phyloP scores from a whole-genome alignment of 2,329 filamentous ascomycete genomes.

The Stagonosporopsis cucurbitacearum region DNA sequence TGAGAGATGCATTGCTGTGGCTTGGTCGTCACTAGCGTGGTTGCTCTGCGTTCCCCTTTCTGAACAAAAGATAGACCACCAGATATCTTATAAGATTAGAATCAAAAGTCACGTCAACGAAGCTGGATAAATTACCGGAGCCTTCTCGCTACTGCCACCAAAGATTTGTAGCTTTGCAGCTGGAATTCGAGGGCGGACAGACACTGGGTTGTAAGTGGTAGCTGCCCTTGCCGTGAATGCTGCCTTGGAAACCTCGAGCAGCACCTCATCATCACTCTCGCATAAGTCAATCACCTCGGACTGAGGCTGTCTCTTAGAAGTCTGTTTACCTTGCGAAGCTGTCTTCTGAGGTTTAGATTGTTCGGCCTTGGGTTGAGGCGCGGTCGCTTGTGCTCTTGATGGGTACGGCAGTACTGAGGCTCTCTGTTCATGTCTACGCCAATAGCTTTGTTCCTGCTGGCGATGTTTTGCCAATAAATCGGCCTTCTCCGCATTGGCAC shows the following conservation, averaged over 20 bases:
- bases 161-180: neutral
- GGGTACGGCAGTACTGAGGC: neutral
- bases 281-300: neutral
- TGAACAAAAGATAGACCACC: neutral
- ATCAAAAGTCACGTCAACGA: neutral
- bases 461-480: conserved; percentile 1
- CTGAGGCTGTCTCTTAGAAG: neutral
- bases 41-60: neutral
- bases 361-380: neutral
- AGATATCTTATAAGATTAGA: neutral
- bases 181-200: neutral
- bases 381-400: neutral
- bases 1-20: neutral
- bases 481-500: neutral
- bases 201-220: neutral
- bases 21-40: neutral
- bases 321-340: neutral
- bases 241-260: neutral
- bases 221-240: neutral
- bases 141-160: neutral
- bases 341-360: neutral
- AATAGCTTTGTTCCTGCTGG: conserved; percentile 2
- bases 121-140: neutral
- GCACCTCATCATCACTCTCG: neutral
- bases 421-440: neutral